Evolutionary conservation across 805 yeast species (phyloP), one percentile per base, ranked within the genome.

Genomic region (Candida nemodendra): DNA sequence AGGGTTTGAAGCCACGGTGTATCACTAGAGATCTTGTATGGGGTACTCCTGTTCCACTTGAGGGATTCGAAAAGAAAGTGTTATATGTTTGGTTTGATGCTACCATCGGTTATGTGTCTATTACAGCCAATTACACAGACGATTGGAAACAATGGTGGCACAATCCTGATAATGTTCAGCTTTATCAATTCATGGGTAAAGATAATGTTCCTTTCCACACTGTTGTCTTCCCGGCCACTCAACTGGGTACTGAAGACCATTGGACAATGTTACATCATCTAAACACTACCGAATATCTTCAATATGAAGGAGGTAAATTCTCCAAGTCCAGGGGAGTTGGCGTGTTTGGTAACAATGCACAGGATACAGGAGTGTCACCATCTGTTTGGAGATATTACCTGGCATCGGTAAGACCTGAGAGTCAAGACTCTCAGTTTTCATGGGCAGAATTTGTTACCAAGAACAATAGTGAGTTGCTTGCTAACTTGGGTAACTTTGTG

Each of bases 41-140:
- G 99, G 99, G 99, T 63, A 89, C 96, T 6, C 96, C 98, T 7
- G 98, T 93, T 18, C 99, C 99, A 34, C 69, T 87, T 50, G 83
- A 85, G 53, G 86, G 80, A 35, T 93, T 74, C 69, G 79, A 83
- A 51, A 82, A 88, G 38, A 93, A 93, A 66, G 99, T 93, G 9
- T 71, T 93, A 54, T 93, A 93, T 59, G 99, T 93, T 42, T 93
- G 99, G 99, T 93, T 93, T 53, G 99, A 93, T 68, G 99, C 99
- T 26, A 78, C 96, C 34, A 93, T 93, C 52, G 99, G 99, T 30
- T 93, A 93, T 62, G 80, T 90, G 42, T 88, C 97, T 34, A 93
- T 93, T 57, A 93, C 99, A 19, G 97, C 98, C 18, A 84, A 84
- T 62, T 95, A 91, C 67, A 80, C 88, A 13, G 68, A 68, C 30